Evolutionary conservation across 2,329 filamentous ascomycete genomes (phyloP).

Genomic region (Chalaropsis ovoidea): DNA sequence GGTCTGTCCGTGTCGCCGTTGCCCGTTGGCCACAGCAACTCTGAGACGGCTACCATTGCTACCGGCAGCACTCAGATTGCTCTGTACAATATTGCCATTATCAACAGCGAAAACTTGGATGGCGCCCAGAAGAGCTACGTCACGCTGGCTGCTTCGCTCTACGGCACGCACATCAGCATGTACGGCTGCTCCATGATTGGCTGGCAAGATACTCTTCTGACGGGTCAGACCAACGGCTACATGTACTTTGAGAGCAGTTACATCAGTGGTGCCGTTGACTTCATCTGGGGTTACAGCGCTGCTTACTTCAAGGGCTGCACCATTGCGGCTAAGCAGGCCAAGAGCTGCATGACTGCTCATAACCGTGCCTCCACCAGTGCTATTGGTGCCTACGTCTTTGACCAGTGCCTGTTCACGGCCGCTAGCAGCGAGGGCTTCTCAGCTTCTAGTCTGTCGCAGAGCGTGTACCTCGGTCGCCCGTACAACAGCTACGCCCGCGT

Average conservation of each 20-base stretch:
- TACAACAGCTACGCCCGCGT: conserved; percentile 41
- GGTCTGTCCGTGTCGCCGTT: conserved; percentile 32
- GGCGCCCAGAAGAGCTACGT: conserved; percentile 41
- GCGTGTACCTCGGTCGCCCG: conserved; percentile 39
- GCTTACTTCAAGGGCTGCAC: conserved; percentile 35
- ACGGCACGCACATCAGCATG: conserved; percentile 19
- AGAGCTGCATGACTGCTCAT: conserved; percentile 31
- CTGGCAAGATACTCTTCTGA: conserved; percentile 43
- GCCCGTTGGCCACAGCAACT: conserved; percentile 37
- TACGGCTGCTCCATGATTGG: conserved; percentile 40
- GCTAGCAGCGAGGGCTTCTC: conserved; percentile 25
- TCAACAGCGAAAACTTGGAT: conserved; percentile 38
- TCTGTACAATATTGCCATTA: conserved; percentile 52
- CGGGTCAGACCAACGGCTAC: conserved; percentile 33
- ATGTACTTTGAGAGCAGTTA: conserved; percentile 40
- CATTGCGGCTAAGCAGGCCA: conserved; percentile 31
- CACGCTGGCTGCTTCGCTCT: conserved; percentile 30
- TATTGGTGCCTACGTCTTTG: conserved; percentile 32
- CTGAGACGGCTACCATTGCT: conserved; percentile 40
- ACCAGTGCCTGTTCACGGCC: conserved; percentile 31
- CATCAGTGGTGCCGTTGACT: conserved; percentile 42
- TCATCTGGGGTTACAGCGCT: conserved; percentile 30
- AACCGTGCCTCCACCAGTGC: conserved; percentile 35
- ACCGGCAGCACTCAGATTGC: conserved; percentile 43
- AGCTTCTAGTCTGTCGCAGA: conserved; percentile 4